These are phyloP conservation scores for Eimeria brunetti DNA, from an alignment of 169 alveolate species.

Conservation along the genomic window DNA sequence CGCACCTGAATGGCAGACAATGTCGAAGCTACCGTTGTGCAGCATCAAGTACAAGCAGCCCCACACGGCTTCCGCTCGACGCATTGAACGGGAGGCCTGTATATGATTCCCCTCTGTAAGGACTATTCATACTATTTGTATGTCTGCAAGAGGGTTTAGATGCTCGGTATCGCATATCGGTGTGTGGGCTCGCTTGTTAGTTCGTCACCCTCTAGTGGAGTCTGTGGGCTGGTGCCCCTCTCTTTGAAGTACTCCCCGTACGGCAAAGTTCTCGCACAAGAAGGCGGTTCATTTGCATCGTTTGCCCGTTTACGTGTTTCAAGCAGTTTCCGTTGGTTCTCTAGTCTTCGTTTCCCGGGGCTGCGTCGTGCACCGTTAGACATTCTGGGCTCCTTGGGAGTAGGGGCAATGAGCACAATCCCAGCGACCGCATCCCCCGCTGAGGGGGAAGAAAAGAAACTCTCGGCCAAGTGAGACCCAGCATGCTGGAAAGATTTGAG, in stretches of 20 bases:
- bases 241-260: background rate
- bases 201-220: background rate
- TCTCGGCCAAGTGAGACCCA: conserved; percentile 35
- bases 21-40: background rate
- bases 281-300: too few relatives aligned
- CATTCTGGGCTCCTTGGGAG: background rate
- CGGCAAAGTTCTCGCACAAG: background rate
- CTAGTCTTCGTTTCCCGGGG: background rate
- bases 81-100: background rate
- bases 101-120: background rate
- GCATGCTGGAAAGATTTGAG: background rate
- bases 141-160: background rate
- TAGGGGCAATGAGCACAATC: conserved; percentile 6
- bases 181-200: background rate
- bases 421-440: conserved; percentile 39
- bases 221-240: background rate
- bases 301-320: background rate
- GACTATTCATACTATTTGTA: background rate
- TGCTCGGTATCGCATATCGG: background rate
- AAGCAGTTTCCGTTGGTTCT: background rate
- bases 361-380: background rate
- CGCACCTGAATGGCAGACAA: background rate
- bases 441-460: conserved; percentile 48
- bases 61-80: conserved; percentile 34
- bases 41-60: conserved; percentile 1